Conservation (phyloP, 208 protist genomes). For the Leptomonas pyrrhocoris region DNA sequence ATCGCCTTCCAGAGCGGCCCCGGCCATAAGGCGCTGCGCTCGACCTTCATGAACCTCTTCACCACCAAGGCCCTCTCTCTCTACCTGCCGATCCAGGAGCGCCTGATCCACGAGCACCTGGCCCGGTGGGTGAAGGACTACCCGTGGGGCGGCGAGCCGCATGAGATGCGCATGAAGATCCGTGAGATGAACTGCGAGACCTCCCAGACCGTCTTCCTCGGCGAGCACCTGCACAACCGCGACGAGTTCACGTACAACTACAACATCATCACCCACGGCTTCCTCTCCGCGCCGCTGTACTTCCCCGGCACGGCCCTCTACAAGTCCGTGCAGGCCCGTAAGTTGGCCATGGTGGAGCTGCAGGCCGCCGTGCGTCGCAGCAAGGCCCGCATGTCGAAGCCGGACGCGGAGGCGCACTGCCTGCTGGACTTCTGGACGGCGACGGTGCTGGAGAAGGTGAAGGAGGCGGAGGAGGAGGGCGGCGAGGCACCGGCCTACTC, state of each 20-base stretch:
- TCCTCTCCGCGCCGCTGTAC: constrained; percentile 91
- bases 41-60: constrained; percentile 88
- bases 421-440: constrained; percentile 93
- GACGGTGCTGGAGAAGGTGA: constrained; percentile 68
- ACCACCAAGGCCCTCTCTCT: constrained; percentile 84
- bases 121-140: constrained; percentile 66
- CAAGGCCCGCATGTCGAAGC: constrained; percentile 74
- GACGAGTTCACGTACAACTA: constrained; percentile 92
- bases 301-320: constrained; percentile 92
- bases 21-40: constrained; percentile 80
- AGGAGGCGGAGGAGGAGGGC: constrained; percentile 75
- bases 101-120: constrained; percentile 72
- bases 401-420: constrained; percentile 83
- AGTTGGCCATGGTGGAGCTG: constrained; percentile 84
- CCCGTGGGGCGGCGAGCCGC: constrained; percentile 52
- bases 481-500: constrained; percentile 71
- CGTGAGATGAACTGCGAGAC: constrained; percentile 93
- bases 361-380: constrained; percentile 78
- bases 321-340: constrained; percentile 89
- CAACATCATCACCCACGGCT: constrained; percentile 93
- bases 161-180: constrained; percentile 85
- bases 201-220: constrained; percentile 93
- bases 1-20: constrained; percentile 87
- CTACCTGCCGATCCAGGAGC: constrained; percentile 83
- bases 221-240: constrained; percentile 87